Evolutionary conservation across 257 asterid genomes (phyloP), one percentile per base, ranked within the genome.

Genomic region (Sherardia arvensis): DNA sequence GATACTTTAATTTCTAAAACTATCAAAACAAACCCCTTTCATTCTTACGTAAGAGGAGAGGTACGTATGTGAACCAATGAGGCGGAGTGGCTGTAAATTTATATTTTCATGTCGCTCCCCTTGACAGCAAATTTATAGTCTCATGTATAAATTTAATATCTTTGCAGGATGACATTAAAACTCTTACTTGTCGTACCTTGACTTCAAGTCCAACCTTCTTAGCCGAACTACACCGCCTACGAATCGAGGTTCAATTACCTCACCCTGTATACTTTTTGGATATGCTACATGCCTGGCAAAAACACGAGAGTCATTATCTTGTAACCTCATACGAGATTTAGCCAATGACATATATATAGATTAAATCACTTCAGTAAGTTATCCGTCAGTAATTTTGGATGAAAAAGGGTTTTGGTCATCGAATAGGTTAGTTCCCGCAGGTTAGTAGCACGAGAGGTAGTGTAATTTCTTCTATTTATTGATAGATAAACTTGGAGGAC

Each of bases 101-200:
- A 21, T 55, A 62, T 18, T 20, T 63, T 43, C 67, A 55, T 32
- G 15, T 48, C 96, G 86, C 70, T 93, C 77, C 97, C 90, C 78
- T 82, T 93, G 67, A 95, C 99, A 49, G n/a, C 36, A 25, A 25
- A 6, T 15, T 49, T 56, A 48, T 68, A 33, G 87, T 93, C 69
- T 87, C 97, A 12, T 93, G 97, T 73, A 79, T 96, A 32, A 86
- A 97, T n/a, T n/a, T n/a, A n/a, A n/a, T n/a, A n/a, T n/a, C n/a
- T n/a, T n/a, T n/a, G n/a, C n/a, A n/a, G n/a, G n/a, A n/a, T n/a
- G n/a, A n/a, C n/a, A 93, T 93, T 61, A 84, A 80, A 77, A 60
- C 92, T 66, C 99, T 90, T 65, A 97, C 99, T 53, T 92, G 94
- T 72, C 85, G 87, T 69, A 90, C 97, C 49, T 72, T 87, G 73